Evolutionary conservation across 805 yeast genomes (phyloP).

Genomic region (Hanseniaspora thailandica): DNA sequence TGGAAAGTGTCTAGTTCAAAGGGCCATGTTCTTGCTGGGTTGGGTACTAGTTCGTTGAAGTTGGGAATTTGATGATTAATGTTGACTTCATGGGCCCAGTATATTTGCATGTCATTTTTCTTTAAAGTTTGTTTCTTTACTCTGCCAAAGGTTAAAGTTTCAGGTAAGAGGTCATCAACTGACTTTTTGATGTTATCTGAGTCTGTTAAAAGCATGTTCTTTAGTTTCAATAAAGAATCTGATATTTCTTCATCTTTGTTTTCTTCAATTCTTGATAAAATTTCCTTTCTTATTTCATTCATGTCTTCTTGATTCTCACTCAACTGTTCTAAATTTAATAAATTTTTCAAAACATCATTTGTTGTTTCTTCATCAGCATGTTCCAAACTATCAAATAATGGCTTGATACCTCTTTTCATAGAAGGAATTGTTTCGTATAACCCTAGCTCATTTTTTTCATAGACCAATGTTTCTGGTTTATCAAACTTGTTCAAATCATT

Average conservation of each 20-base stretch:
- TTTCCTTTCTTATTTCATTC: slow-evolving; percentile 23
- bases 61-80: slow-evolving; percentile 68
- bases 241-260: slow-evolving; percentile 2
- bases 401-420: slow-evolving; percentile 54
- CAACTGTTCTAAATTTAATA: slow-evolving; percentile 17
- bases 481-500: slow-evolving; percentile 23
- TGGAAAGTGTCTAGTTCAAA: slow-evolving; percentile 90
- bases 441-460: slow-evolving; percentile 64
- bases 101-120: slow-evolving; percentile 32
- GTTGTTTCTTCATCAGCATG: slow-evolving; percentile 18
- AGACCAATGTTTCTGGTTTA: slow-evolving; percentile 22
- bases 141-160: slow-evolving; percentile 39
- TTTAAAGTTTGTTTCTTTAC: slow-evolving; percentile 17
- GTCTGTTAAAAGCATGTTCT: slow-evolving; percentile 11
- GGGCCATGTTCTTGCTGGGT: slow-evolving; percentile 90
- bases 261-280: slow-evolving; percentile 13
- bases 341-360: slow-evolving; percentile 21
- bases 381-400: slow-evolving; percentile 15
- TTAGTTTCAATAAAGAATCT: slow-evolving; percentile 15
- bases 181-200: slow-evolving; percentile 18
- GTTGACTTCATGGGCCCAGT: slow-evolving; percentile 95
- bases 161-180: slow-evolving; percentile 40
- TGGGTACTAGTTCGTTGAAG: slow-evolving; percentile 78
- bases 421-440: slow-evolving; percentile 78
- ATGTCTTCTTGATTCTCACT: slow-evolving; percentile 29